Percentiles rank a stretch among this genome's conserved stretches.
These are phyloP conservation scores for Collybia sp. DNA, from an alignment of 768 basidiomycete species.

Conservation along the genomic window DNA sequence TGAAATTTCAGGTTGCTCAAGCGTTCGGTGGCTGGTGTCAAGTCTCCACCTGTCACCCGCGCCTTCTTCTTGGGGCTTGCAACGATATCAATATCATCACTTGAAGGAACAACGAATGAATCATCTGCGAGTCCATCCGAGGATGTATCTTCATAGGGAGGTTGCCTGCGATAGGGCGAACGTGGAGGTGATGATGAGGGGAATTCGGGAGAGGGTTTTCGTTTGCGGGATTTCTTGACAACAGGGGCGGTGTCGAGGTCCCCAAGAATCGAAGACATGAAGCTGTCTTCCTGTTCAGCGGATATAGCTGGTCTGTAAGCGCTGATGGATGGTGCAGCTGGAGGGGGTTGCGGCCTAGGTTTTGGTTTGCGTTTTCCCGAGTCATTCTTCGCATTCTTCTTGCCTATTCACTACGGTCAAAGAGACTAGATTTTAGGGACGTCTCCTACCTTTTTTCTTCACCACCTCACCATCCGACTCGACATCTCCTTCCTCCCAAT, in stretches of 20 bases:
- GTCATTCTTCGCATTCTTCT: constrained; percentile 39
- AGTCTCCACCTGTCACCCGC: constrained; percentile 35
- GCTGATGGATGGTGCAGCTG: constrained; percentile 58
- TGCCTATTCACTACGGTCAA: constrained; percentile 13
- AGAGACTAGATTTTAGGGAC: not conserved
- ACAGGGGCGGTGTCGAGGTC: constrained; percentile 54
- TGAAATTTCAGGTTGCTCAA: constrained; percentile 58
- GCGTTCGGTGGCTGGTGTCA: constrained; percentile 53
- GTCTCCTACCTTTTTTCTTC: constrained; percentile 33
- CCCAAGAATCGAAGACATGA: constrained; percentile 80
- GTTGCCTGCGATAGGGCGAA: constrained; percentile 27
- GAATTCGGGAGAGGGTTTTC: constrained; percentile 55
- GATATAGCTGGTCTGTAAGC: constrained; percentile 78
- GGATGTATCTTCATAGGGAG: constrained; percentile 35
- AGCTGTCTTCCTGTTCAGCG: constrained; percentile 80
- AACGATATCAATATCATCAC: constrained; percentile 45
- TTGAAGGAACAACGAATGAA: constrained; percentile 28
- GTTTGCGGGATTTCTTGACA: constrained; percentile 45
- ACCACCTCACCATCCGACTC: constrained; percentile 52
- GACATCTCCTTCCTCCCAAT: constrained; percentile 68
- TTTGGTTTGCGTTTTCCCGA: constrained; percentile 36
- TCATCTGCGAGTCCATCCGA: constrained; percentile 43
- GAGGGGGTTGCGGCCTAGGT: constrained; percentile 46
- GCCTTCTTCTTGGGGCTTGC: constrained; percentile 72
- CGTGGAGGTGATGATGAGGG: constrained; percentile 35